A percentile compares a stretch with the other conserved stretches of the same genome.
Evolutionary conservation across 306 rosid species (phyloP).

Genomic region (Albizia julibrissin): DNA sequence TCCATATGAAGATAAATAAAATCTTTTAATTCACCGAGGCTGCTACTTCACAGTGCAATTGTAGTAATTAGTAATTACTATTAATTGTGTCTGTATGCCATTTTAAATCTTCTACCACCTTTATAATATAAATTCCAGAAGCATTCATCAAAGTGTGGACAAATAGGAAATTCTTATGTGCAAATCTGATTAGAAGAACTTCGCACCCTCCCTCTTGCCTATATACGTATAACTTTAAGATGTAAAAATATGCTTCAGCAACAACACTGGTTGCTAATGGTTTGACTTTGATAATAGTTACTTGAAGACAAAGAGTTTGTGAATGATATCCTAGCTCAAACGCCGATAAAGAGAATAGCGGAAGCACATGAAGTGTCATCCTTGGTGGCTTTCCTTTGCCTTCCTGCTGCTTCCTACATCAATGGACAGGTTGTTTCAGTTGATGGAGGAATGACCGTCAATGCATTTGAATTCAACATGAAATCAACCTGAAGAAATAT

Average conservation of each 20-base stretch:
- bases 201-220: not conserved
- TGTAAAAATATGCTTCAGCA: not conserved
- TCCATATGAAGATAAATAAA: not conserved
- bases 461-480: constrained; percentile 57
- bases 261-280: constrained; percentile 6
- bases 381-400: constrained; percentile 79
- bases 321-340: constrained; percentile 47
- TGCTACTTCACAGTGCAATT: not conserved
- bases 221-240: constrained; percentile 14
- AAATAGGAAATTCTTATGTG: not conserved
- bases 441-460: constrained; percentile 75
- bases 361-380: constrained; percentile 83
- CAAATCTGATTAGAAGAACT: constrained; percentile 1
- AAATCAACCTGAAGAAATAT: constrained; percentile 33
- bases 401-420: constrained; percentile 88
- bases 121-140: not conserved
- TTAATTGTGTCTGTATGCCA: not conserved
- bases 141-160: not conserved
- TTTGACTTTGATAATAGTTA: constrained; percentile 46
- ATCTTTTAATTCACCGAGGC: not conserved
- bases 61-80: not conserved
- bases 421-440: constrained; percentile 76
- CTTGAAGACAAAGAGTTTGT: constrained; percentile 47
- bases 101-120: not conserved
- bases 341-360: constrained; percentile 67